Evolutionary conservation across 2,329 filamentous ascomycete species (phyloP).

Genomic region (Botryosphaeria dothidea): DNA sequence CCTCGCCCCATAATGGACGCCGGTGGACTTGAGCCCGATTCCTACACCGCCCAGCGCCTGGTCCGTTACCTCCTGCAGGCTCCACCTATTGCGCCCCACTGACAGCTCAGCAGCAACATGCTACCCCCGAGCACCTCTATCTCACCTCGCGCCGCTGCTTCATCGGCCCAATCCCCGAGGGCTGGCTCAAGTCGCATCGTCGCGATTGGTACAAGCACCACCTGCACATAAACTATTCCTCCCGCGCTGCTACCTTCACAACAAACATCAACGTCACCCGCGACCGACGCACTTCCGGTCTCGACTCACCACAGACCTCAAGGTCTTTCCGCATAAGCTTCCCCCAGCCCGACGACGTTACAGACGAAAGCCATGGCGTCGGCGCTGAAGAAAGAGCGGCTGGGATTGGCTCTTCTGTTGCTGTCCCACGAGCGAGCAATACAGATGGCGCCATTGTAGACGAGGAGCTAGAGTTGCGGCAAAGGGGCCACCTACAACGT

Average conservation of each 20-base stretch:
- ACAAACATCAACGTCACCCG: slow-evolving; percentile 47
- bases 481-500: neutral
- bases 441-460: slow-evolving; percentile 12
- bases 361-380: slow-evolving; percentile 30
- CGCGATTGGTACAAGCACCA: slow-evolving; percentile 63
- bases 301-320: slow-evolving; percentile 42
- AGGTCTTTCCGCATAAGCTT: slow-evolving; percentile 43
- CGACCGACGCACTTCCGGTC: slow-evolving; percentile 44
- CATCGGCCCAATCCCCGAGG: slow-evolving; percentile 65
- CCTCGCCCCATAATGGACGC: slow-evolving; percentile 2
- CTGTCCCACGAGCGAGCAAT: slow-evolving; percentile 8
- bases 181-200: slow-evolving; percentile 64
- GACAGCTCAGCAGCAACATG: slow-evolving; percentile 52
- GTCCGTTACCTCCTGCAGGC: neutral
- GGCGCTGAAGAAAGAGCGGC: slow-evolving; percentile 20
- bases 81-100: slow-evolving; percentile 19
- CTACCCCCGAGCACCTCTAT: slow-evolving; percentile 62
- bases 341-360: slow-evolving; percentile 41
- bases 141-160: slow-evolving; percentile 63
- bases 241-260: slow-evolving; percentile 52
- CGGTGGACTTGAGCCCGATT: slow-evolving; percentile 36
- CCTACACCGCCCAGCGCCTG: slow-evolving; percentile 56
- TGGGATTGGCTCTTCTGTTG: neutral
- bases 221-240: slow-evolving; percentile 46
- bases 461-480: neutral